Conservation (phyloP, 139 green algal species). For the Chlamydomonas eustigma region DNA sequence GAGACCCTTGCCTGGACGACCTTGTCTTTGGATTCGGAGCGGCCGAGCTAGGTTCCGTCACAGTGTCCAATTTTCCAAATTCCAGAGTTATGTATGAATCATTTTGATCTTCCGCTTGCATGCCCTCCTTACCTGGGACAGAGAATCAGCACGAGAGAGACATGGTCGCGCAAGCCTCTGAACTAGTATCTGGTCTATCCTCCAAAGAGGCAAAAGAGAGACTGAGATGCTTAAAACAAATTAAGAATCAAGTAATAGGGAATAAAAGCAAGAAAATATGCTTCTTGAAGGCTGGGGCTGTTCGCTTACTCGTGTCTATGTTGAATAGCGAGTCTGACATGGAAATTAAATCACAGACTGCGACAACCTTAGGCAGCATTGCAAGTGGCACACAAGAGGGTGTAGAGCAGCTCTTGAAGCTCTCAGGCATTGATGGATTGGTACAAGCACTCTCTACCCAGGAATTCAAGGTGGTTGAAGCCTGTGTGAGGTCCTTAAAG, state of each 20-base stretch:
- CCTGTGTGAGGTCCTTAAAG: not conserved
- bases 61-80: too few relatives aligned
- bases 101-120: too few relatives aligned
- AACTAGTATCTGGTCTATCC: not conserved
- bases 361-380: not conserved
- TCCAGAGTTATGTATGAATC: too few relatives aligned
- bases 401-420: not conserved
- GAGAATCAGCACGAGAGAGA: too few relatives aligned
- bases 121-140: too few relatives aligned
- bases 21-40: too few relatives aligned
- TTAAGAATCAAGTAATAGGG: conserved; percentile 2
- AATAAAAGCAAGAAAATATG: conserved; percentile 1
- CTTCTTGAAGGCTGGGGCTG: not conserved
- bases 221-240: not conserved
- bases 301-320: not conserved
- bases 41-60: too few relatives aligned
- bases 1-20: too few relatives aligned
- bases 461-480: not conserved
- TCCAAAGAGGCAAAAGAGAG: not conserved
- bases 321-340: not conserved
- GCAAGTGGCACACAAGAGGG: not conserved
- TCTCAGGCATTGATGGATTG: not conserved
- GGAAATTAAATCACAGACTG: not conserved
- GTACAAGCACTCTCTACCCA: not conserved
- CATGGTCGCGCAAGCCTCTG: not conserved